A percentile compares a stretch with the other conserved stretches of the same genome.
phyloP scores from a whole-genome alignment of 139 green algal genomes.

The Chlamydomonas eustigma region DNA sequence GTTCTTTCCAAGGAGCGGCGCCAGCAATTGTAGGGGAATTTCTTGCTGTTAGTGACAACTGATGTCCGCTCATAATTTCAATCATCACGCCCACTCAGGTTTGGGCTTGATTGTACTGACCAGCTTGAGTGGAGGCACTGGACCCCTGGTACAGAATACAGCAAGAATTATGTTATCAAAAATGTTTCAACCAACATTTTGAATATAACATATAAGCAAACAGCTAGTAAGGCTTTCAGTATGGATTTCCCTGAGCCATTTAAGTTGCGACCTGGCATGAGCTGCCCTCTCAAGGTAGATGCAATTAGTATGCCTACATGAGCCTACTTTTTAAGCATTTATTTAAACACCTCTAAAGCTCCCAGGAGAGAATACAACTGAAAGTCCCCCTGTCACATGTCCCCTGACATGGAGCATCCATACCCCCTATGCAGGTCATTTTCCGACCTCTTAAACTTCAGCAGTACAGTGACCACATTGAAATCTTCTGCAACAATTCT shows the following conservation, averaged over 20 bases:
- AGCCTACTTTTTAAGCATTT: too few species aligned
- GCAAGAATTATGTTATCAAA: constrained; percentile 53
- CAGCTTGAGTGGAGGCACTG: constrained; percentile 62
- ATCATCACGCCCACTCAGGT: too few species aligned
- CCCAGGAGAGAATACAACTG: too few species aligned
- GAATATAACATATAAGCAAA: constrained; percentile 57
- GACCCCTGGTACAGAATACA: constrained; percentile 56
- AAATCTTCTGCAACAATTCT: constrained; percentile 34
- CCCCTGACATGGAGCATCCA: too few species aligned
- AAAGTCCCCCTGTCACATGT: too few species aligned
- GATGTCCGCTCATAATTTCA: too few species aligned
- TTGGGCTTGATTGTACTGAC: constrained; percentile 63
- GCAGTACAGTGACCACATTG: constrained; percentile 52
- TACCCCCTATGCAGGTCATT: constrained; percentile 36
- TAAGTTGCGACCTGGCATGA: constrained; percentile 66
- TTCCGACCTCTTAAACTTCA: constrained; percentile 57
- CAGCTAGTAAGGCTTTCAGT: constrained; percentile 58
- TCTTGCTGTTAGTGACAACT: too few species aligned
- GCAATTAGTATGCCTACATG: too few species aligned
- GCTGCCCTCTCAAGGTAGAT: constrained; percentile 45
- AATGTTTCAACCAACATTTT: constrained; percentile 58
- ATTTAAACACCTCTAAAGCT: too few species aligned
- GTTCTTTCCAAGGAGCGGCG: constrained; percentile 2
- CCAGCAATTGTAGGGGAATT: neutral
- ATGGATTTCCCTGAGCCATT: constrained; percentile 71